Evolutionary conservation across 768 basidiomycete genomes (phyloP).

Genomic region (Xanthoconium purpureum): DNA sequence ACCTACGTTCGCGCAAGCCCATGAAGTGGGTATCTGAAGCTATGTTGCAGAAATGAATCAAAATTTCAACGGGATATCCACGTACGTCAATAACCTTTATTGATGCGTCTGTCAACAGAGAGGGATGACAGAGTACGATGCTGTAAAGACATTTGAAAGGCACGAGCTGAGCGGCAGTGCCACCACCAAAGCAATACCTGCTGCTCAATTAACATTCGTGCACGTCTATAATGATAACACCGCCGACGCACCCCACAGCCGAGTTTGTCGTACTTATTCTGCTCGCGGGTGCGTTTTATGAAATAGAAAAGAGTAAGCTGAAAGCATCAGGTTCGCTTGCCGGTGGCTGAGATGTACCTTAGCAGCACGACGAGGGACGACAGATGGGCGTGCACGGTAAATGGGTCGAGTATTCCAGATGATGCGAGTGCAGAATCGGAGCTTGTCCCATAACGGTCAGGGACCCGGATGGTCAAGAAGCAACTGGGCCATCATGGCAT

Average conservation of each 20-base stretch:
- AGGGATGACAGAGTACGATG: slow-evolving; percentile 43
- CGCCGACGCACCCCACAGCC: slow-evolving; percentile 40
- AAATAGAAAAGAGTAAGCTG: slow-evolving; percentile 25
- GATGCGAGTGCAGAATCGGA: slow-evolving; percentile 16
- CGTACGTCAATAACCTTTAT: slow-evolving; percentile 35
- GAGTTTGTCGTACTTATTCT: slow-evolving; percentile 39
- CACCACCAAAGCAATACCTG: slow-evolving; percentile 41
- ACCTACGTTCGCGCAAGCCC: slow-evolving; percentile 39
- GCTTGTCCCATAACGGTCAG: slow-evolving; percentile 12
- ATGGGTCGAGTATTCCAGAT: slow-evolving; percentile 22
- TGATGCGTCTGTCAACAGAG: slow-evolving; percentile 24
- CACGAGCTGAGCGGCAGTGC: slow-evolving; percentile 28
- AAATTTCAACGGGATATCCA: not conserved
- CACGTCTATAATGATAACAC: not conserved
- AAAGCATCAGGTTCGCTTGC: not conserved
- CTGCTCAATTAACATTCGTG: not conserved
- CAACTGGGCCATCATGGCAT: slow-evolving; percentile 27
- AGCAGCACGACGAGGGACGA: slow-evolving; percentile 25
- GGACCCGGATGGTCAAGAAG: slow-evolving; percentile 31
- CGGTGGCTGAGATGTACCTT: slow-evolving; percentile 16
- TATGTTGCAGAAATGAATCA: not conserved
- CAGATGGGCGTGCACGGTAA: slow-evolving; percentile 23
- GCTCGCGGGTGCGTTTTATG: slow-evolving; percentile 35
- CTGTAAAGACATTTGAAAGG: slow-evolving; percentile 34
- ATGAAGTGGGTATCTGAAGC: slow-evolving; percentile 26